Conservation (phyloP, 768 basidiomycete genomes). For the Leucocoprinus leucothites region DNA sequence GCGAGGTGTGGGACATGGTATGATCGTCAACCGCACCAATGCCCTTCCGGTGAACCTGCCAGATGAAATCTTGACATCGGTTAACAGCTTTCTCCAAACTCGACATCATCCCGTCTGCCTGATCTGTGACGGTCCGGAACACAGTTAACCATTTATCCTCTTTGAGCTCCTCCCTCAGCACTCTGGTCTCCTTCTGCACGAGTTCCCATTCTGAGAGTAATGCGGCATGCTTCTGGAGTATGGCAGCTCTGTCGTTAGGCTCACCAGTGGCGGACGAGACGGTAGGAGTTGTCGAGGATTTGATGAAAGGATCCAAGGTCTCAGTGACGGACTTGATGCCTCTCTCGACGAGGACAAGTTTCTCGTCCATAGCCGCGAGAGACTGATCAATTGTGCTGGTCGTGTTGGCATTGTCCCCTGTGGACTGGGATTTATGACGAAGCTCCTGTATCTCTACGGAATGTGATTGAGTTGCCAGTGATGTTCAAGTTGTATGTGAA, state of each 20-base stretch:
- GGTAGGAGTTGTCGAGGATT: conserved; percentile 46
- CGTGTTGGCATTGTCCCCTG: conserved; percentile 48
- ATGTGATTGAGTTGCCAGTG: conserved; percentile 1
- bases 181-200: conserved; percentile 75
- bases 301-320: conserved; percentile 57
- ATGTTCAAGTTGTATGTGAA: background rate
- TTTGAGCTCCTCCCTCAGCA: conserved; percentile 86
- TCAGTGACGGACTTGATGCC: conserved; percentile 71
- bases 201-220: conserved; percentile 78
- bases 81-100: conserved; percentile 91
- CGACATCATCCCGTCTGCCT: conserved; percentile 97
- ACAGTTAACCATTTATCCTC: conserved; percentile 98
- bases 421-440: conserved; percentile 78
- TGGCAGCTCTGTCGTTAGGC: conserved; percentile 39
- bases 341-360: conserved; percentile 66
- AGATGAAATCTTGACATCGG: conserved; percentile 88
- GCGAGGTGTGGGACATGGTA: conserved; percentile 17
- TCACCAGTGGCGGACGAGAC: conserved; percentile 30
- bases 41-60: conserved; percentile 67
- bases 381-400: conserved; percentile 79
- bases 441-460: conserved; percentile 85
- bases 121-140: conserved; percentile 90
- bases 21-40: conserved; percentile 39
- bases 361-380: conserved; percentile 75
- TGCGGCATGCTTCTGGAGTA: conserved; percentile 73